phyloP scores from a whole-genome alignment of 1,139 yeast species.

The Eremothecium sinecaudum region DNA sequence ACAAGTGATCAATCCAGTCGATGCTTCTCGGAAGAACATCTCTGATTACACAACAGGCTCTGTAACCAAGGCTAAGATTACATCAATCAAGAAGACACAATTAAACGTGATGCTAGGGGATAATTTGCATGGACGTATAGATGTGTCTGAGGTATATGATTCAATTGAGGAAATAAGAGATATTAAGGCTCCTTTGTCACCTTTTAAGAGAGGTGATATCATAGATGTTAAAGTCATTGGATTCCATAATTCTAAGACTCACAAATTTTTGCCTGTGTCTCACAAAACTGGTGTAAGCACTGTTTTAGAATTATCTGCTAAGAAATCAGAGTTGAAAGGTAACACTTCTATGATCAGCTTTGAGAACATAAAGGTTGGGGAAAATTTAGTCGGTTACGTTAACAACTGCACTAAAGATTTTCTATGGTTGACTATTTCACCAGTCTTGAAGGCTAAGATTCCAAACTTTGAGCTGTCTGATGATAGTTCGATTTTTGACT shows the following conservation, averaged over 20 bases:
- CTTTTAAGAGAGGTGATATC: constrained; percentile 49
- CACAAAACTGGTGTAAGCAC: constrained; percentile 49
- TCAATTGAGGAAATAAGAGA: constrained; percentile 47
- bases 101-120: constrained; percentile 70
- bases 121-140: constrained; percentile 72
- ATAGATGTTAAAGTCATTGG: constrained; percentile 67
- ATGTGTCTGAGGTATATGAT: constrained; percentile 62
- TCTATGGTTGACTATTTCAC: constrained; percentile 64
- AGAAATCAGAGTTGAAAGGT: constrained; percentile 39
- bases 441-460: constrained; percentile 58
- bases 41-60: constrained; percentile 54
- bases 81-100: constrained; percentile 62
- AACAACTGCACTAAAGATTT: constrained; percentile 49
- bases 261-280: constrained; percentile 59
- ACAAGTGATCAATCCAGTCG: constrained; percentile 48
- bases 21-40: constrained; percentile 38
- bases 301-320: constrained; percentile 58
- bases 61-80: constrained; percentile 50
- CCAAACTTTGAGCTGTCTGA: constrained; percentile 57
- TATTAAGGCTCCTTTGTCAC: constrained; percentile 47
- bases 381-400: constrained; percentile 54
- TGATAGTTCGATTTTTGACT: constrained; percentile 40
- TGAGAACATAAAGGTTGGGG: constrained; percentile 47
- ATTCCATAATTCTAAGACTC: constrained; percentile 62
- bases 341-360: constrained; percentile 35